Base-by-base conservation (phyloP, 2,329 filamentous ascomycete genomes). In the Blumeria graminis region DNA sequence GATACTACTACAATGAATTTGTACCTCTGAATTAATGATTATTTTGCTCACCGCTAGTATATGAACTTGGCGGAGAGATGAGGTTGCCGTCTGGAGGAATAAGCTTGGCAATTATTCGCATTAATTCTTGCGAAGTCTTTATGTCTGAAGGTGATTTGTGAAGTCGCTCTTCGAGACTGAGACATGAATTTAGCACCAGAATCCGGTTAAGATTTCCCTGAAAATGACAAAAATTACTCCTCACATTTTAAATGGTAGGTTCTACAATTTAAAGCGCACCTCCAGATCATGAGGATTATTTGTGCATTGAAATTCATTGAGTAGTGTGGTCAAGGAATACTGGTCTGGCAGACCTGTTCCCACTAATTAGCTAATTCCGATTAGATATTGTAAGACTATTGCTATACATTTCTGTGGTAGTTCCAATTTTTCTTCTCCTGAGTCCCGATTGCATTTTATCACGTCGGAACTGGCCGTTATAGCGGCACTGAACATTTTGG, bases 41-140 rank as follows among this genome's bases (percentile, higher is more conserved):
- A 28, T 28, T 28, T 28, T 28, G 22, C 22, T 28, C 22, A 28
- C 22, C 22, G 22, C 22, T 28, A 28, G 22, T 28, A 28, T 28
- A 28, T 57, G 10, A 52, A 18, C 14, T 64, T 60, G 60, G 65
- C 61, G 6, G 63, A 50, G 4, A 48, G 28, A 63, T 56, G 10
- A 62, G 22, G n/a, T 55, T 58, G 6, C 55, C 57, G 55, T 61
- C 58, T 35, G 65, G 65, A 6, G 63, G 53, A 11, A 65, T 62
- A 6, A 16, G 14, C 39, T 59, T 60, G 10, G 65, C 60, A 6
- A 64, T 51, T 61, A 61, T 64, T 3, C 50, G n/a, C 1, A 56
- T 60, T 14, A 67, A 36, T 8, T 61, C 58, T 3, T 41, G 28
- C 7, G 57, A 57, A 32, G 51, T 51, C 22, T 59, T 56, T 8